phyloP scores from a whole-genome alignment of 2,329 filamentous ascomycete genomes.

The Fusarium stilboides region DNA sequence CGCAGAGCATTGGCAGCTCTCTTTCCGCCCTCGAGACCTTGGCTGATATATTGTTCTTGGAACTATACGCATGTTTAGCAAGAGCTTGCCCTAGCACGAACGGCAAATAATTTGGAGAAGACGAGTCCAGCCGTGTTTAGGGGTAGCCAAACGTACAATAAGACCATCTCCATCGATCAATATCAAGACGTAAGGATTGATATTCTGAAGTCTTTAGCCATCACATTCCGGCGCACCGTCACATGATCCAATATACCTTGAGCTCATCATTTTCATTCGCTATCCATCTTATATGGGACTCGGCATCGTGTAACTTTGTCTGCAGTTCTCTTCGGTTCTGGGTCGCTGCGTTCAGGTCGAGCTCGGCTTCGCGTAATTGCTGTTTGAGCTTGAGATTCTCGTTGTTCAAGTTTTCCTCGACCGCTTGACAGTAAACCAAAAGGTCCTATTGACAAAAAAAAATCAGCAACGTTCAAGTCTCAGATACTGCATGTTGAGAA shows the following conservation, averaged over 20 bases:
- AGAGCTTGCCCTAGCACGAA: background rate
- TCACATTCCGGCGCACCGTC: constrained; percentile 22
- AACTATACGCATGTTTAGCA: constrained; percentile 62
- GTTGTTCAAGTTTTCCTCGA: constrained; percentile 60
- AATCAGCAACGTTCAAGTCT: constrained; percentile 12
- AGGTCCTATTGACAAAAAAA: constrained; percentile 49
- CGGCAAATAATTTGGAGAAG: background rate
- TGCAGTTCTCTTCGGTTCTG: constrained; percentile 66
- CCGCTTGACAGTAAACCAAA: constrained; percentile 55
- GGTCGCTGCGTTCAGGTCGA: constrained; percentile 67
- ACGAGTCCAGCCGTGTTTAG: background rate
- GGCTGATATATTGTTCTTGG: constrained; percentile 67
- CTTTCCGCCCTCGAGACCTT: constrained; percentile 70
- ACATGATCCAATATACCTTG: constrained; percentile 59
- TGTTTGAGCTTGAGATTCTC: constrained; percentile 62
- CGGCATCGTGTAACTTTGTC: constrained; percentile 60
- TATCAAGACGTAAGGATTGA: constrained; percentile 72
- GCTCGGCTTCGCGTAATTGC: constrained; percentile 60
- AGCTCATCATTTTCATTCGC: constrained; percentile 59
- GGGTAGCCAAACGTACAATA: constrained; percentile 60
- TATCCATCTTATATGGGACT: constrained; percentile 55
- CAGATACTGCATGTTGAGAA: background rate
- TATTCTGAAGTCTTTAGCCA: constrained; percentile 58
- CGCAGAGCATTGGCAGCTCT: constrained; percentile 66
- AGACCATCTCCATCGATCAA: constrained; percentile 76